phyloP scores from a whole-genome alignment of 2,329 filamentous ascomycete genomes.

The Aureobasidium pullulans region DNA sequence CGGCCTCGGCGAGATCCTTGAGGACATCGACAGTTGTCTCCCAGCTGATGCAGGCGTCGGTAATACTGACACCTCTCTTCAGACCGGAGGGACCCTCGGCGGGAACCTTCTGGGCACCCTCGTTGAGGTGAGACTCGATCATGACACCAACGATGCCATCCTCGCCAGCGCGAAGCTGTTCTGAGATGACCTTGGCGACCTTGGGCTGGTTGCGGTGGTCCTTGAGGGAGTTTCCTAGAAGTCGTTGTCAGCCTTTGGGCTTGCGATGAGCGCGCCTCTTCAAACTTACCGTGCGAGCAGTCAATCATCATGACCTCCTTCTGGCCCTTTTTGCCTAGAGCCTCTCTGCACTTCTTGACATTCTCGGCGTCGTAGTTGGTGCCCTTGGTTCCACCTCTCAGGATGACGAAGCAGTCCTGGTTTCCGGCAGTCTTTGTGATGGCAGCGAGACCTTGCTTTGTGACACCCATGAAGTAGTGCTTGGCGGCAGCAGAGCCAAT shows the following conservation, averaged over 20 bases:
- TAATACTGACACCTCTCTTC: conserved; percentile 89
- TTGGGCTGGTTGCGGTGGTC: conserved; percentile 96
- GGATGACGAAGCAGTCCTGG: conserved; percentile 94
- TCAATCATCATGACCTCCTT: conserved; percentile 93
- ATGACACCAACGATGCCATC: conserved; percentile 89
- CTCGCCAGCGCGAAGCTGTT: conserved; percentile 83
- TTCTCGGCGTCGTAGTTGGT: conserved; percentile 89
- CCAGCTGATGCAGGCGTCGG: conserved; percentile 94
- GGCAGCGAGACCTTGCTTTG: conserved; percentile 90
- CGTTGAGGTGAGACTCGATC: conserved; percentile 97
- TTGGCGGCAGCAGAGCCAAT: conserved; percentile 73
- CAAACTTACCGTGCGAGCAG: conserved; percentile 77
- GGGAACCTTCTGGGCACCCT: conserved; percentile 71
- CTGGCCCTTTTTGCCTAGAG: conserved; percentile 72
- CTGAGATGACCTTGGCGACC: conserved; percentile 72
- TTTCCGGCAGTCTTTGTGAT: conserved; percentile 92
- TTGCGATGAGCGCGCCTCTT: neutral
- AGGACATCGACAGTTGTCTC: conserved; percentile 73
- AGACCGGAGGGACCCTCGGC: conserved; percentile 68
- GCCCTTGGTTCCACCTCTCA: conserved; percentile 83
- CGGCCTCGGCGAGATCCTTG: conserved; percentile 76
- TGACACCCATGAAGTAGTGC: conserved; percentile 98
- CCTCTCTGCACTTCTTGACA: conserved; percentile 71
- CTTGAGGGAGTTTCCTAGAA: conserved; percentile 84
- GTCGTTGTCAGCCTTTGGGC: conserved; percentile 17